Base-by-base conservation (phyloP, 2,329 filamentous ascomycete genomes). In the Epichloe bromicola region DNA sequence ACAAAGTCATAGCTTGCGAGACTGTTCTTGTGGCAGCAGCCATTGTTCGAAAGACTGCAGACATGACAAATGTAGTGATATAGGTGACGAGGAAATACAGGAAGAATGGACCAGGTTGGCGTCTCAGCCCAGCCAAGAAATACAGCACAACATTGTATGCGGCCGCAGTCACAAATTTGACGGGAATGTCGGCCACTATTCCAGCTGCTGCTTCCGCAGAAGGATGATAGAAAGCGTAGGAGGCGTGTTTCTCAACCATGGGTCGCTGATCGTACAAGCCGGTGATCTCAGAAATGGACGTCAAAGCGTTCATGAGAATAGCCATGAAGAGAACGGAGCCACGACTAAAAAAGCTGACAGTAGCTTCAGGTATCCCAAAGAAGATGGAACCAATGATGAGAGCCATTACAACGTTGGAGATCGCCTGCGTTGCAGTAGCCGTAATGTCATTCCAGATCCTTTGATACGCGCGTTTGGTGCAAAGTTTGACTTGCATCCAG, bases 11-110 rank as follows among this genome's bases (percentile, higher is more conserved):
- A 2, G 78, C 76, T 54, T 80, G 76, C 0, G 78, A 75, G 0
- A 82, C 69, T 0, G 85, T 86, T 49, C 79, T 75, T 1, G 86
- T 88, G 1, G 84, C 65, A 0, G 85, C 80, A 0, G 80, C 86
- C 59, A 91, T 80, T 0, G 81, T 85, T 26, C 86, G 74, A 70
- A 91, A 91, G 40, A 88, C 71, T 65, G 83, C 86, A 38, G 78
- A 83, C 83, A 90, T 89, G 56, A 81, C 75, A 57, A 91, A 73
- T 0, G 80, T 87, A 1, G 77, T 73, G 15, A 80, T 66, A 62
- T 85, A 86, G 0, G 78, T 82, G 57, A 89, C 74, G 17, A 93
- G 68, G 55, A 85, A 75, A 69, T 83, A 93, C 55, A 88, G 73
- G 67, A 93, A 93, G 71, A 90, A 93, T 1, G 79, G 70, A 1